Percentiles rank a stretch among this genome's conserved stretches.
phyloP scores from a whole-genome alignment of 306 rosid species.

The Cicer cuneatum region DNA sequence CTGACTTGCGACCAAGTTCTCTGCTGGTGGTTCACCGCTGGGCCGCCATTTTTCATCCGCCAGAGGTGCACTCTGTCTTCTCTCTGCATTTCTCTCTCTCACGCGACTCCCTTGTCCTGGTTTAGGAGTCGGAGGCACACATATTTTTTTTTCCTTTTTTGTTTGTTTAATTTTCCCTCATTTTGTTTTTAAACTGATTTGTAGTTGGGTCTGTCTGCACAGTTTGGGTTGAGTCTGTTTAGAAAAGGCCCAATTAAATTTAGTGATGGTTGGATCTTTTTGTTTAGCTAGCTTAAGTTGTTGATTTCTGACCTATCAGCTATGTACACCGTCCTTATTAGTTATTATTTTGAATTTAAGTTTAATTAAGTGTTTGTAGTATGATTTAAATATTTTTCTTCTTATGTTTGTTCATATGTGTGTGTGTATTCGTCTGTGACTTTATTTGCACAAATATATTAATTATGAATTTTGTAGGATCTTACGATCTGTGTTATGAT shows the following conservation, averaged over 20 bases:
- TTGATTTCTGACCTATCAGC: not conserved
- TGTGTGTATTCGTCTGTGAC: not conserved
- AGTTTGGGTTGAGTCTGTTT: not conserved
- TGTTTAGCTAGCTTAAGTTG: constrained; percentile 1
- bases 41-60: not conserved
- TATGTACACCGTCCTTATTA: not conserved
- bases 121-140: not conserved
- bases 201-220: not conserved
- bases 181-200: not conserved
- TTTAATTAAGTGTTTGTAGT: not conserved
- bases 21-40: not conserved
- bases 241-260: constrained; percentile 6
- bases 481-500: not conserved
- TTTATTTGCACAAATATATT: not conserved
- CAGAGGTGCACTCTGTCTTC: not conserved
- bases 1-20: not conserved
- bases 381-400: not conserved
- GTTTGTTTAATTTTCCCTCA: not conserved
- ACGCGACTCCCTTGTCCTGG: not conserved
- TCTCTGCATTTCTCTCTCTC: not conserved
- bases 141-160: not conserved
- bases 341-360: not conserved
- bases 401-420: not conserved
- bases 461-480: constrained; percentile 17
- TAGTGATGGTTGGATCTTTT: not conserved